Evolutionary conservation across 495 filamentous ascomycete genomes (phyloP), one percentile per base, ranked within the genome.

Genomic region (Coniosporium apollinis): DNA sequence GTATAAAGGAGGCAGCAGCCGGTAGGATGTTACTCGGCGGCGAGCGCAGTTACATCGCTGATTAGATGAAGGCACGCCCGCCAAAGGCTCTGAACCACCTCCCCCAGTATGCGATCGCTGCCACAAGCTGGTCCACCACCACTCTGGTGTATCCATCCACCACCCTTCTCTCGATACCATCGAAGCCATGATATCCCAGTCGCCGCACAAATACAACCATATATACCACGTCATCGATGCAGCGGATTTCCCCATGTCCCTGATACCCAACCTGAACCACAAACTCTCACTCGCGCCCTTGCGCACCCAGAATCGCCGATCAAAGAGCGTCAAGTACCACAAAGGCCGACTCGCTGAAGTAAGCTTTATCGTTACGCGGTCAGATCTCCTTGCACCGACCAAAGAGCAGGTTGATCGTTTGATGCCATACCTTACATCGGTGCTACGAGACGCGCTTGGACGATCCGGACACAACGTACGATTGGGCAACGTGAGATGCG

Each of bases 211-310:
- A 48, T 61, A 76, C 43, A 96, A 96, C 50, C 85, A 92, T 46
- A 70, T 99, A 36, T 99, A 94, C 53, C 86, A 94, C 54, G 66
- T 99, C n/a, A 49, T 96, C n/a, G 89, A 99, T 49, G 89, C 89
- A 3, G 91, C 85, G 11, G 89, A 99, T 51, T 94, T 99, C 43
- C 89, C 89, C 15, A 75, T 99, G 65, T 92, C 87, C 1, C 52
- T 99, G 7, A 56, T 93, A 5, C 75, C 79, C 2, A 65, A 69
- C 28, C 62, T 83, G 15, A 63, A 70, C 30, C 47, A 50, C 22
- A 57, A 64, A 11, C 63, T 96, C 1, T 60, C 69, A 1, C 44
- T 77, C 1, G 62, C 72, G 33, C 70, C 74, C 7, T 65, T 82
- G 39, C 70, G 85, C 37, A 76, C 81, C 0, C 65, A 64, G 22